These are phyloP conservation scores for Aspergillus arachidicola DNA, from an alignment of 2,329 filamentous ascomycete species.

Conservation along the genomic window DNA sequence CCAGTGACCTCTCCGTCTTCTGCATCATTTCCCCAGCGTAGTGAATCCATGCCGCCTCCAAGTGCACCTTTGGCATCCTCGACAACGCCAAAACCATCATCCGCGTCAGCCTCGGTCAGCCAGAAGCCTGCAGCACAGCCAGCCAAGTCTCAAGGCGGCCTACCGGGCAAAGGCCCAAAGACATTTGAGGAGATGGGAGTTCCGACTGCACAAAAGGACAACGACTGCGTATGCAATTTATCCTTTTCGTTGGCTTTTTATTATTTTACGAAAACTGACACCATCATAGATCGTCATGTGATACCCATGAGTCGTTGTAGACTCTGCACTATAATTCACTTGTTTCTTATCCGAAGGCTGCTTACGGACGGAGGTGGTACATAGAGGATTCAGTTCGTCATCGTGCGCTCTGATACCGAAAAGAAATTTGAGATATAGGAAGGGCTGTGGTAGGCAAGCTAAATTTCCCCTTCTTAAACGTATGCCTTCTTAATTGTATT, in stretches of 20 bases:
- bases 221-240: conserved; percentile 74
- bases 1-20: conserved; percentile 33
- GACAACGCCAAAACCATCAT: conserved; percentile 37
- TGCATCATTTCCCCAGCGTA: conserved; percentile 37
- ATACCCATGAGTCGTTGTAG: conserved; percentile 32
- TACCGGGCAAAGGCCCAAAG: conserved; percentile 75
- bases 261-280: conserved; percentile 14
- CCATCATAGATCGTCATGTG: conserved; percentile 43
- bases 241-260: neutral
- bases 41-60: conserved; percentile 32
- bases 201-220: conserved; percentile 77
- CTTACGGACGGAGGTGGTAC: conserved; percentile 4
- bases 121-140: conserved; percentile 39
- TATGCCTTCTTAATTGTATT: neutral
- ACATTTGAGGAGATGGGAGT: conserved; percentile 99
- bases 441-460: neutral
- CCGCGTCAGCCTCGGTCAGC: conserved; percentile 33
- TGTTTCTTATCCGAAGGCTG: conserved; percentile 21
- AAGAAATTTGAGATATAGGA: neutral
- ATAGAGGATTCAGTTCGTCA: neutral
- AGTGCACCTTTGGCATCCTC: conserved; percentile 46
- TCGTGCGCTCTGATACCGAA: neutral
- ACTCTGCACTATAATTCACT: conserved; percentile 17
- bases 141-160: conserved; percentile 33
- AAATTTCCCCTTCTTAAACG: neutral